Evolutionary conservation across 108 stramenopile species (phyloP), one percentile per base, ranked within the genome.

Genomic region (Skeletonema costatum): DNA sequence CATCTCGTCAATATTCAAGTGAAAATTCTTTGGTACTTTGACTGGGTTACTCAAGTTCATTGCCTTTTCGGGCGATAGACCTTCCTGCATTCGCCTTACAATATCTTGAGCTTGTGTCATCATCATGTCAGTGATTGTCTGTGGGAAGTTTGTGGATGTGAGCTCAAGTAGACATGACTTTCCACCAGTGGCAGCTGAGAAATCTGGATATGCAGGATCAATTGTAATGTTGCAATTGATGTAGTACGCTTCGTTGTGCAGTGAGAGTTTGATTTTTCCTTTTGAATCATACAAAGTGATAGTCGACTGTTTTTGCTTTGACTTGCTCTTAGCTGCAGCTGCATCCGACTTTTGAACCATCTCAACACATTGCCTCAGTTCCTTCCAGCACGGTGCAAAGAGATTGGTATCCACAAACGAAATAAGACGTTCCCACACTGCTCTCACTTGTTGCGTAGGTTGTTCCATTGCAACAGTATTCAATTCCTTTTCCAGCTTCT

Each of bases 361-460:
- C 62, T 83, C 82, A 5, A 56, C 53, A 56, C 53, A 56, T 10
- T 56, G 53, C 25, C 64, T 73, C 35, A 87, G 64, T 68, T 87
- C 86, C 62, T 68, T 84, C 86, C 86, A 87, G 58, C 83, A 85
- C 1, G 86, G 83, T 2, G 84, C 39, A 60, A 87, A 87, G 3
- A 61, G 46, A 65, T 87, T 87, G 33, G 64, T 72, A 61, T 87
- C 80, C 5, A 85, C 44, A 70, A 87, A 87, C 2, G 60, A 32
- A 56, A 70, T 46, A 6, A 84, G 35, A 29, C 67, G 48, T 58
- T 74, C 48, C 50, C 68, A 68, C 13, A 83, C 82, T 6, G 69
- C 53, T 2, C 71, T 32, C 7, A 86, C 75, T 76, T 86, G 85
- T 51, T 85, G 66, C 44, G 12, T 35, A 2, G 73, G 35, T 12